Base-by-base conservation (phyloP, 2,329 filamentous ascomycete species). In the Pseudocercospora crystallina region DNA sequence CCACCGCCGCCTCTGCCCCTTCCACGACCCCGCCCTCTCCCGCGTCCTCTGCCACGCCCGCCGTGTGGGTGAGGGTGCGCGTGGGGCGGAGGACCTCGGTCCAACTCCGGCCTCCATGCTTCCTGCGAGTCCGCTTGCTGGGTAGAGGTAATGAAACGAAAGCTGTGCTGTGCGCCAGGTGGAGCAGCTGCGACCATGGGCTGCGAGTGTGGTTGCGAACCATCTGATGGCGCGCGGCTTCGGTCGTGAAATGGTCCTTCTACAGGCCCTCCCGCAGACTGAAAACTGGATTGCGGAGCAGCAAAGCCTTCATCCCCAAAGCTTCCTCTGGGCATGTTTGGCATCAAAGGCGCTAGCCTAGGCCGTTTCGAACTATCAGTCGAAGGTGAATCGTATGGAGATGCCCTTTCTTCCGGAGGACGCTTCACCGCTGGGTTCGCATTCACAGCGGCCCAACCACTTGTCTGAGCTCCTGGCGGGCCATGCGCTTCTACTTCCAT, bases 381-480 rank as follows among this genome's bases (percentile, higher is more conserved):
- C 20, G 58, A 54, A 7, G 62, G 57, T 5, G 60, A 57, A 45
- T 65, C 53, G 60, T 64, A 57, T 58, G 65, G 50, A 39, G 64
- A 63, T 9, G 37, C 38, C 40, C 49, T 66, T 11, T 71, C 67
- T 15, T 69, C 62, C n/a, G 69, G 69, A 31, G 70, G 60, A 2
- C 75, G 70, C 54, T 77, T 77, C 2, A 62, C 58, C 5, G 66
- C 65, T 33, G 69, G 61, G 47, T 71, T 73, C 35, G 71, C 62
- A 14, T 77, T 77, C 14, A 76, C 69, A 5, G 73, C 65, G 1
- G 72, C 69, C 74, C 74, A 77, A 12, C 72, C 73, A 39, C 60
- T 69, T 11, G 56, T 47, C 15, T 52, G 43, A 33, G 37, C 47
- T n/a, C 26, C 44, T 13, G 32, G 35, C 15, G 32, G 35, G 1